Base-by-base conservation (phyloP, 176 grass and related monocot species). In the Cymbopogon citratus region DNA sequence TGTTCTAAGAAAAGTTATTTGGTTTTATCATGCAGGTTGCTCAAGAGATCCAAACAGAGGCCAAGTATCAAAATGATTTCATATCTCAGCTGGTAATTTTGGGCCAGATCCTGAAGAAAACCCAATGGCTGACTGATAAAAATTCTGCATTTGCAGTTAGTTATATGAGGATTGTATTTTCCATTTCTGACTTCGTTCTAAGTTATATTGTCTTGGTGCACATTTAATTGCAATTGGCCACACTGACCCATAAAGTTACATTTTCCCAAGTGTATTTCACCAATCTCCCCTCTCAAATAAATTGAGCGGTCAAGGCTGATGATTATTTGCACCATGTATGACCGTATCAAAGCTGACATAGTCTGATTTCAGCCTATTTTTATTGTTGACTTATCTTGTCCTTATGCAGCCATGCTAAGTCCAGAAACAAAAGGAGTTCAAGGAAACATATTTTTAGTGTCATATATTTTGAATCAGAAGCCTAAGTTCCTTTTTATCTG, bases 21-120 rank as follows among this genome's bases (percentile, higher is more conserved):
- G 3, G 56, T 89, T 72, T 65, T 28, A 14, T 33, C 24, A 61
- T 85, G 27, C 92, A 98, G 95, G 95, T 94, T 78, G 92, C 88
- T 77, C 87, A 94, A 66, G 95, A 85, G 67, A 94, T 98, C 35
- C 79, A 93, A 75, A 56, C 81, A 6, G 92, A 98, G 84, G 95
- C 86, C n/a, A 94, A 85, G 79, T 94, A 77, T 76, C 88, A 98
- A 66, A 93, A 91, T 61, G 87, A 98, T 84, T 93, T 93, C 84
- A 91, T 94, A 60, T 86, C 84, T 78, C 88, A 94, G 67, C 40
- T 93, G 87, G 92, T 93, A 76, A 91, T 87, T 78, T 29, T 77
- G 3, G 14, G 13, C 0, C 0, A 61, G 36, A 45, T 26, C 21
- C 15, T 45, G 31, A 61, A 57, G 21, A 61, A 26, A 48, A 10